Conservation (phyloP, 2,329 filamentous ascomycete species). For the Exophiala mesophila region DNA sequence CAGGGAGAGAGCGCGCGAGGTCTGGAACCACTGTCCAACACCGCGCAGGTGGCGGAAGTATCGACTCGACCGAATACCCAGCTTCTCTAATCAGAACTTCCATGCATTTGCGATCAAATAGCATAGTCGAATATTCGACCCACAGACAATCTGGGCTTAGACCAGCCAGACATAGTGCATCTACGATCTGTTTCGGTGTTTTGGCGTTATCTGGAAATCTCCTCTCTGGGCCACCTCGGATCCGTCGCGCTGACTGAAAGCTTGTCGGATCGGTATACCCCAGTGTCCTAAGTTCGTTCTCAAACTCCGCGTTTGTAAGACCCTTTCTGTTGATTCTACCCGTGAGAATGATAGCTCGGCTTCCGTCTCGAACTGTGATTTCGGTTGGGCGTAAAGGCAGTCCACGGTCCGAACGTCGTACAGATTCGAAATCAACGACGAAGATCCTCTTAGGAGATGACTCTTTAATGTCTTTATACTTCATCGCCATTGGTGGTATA, state of each 20-base stretch:
- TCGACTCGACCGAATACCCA: conserved; percentile 2
- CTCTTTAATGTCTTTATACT: conserved; percentile 3
- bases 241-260: background rate
- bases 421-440: conserved; percentile 6
- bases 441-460: conserved; percentile 1
- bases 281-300: background rate
- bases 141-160: conserved; percentile 5
- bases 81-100: conserved; percentile 6
- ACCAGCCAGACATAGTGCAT: conserved; percentile 4
- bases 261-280: background rate
- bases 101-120: conserved; percentile 8
- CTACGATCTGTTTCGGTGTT: conserved; percentile 7
- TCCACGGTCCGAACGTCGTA: background rate
- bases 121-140: conserved; percentile 6
- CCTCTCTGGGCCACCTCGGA: conserved; percentile 2
- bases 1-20: conserved; percentile 3
- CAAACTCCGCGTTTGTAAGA: conserved; percentile 5
- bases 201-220: conserved; percentile 3
- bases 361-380: conserved; percentile 7
- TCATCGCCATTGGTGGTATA: conserved; percentile 2
- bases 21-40: conserved; percentile 2
- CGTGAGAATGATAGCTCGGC: conserved; percentile 5
- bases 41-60: conserved; percentile 1
- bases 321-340: conserved; percentile 7
- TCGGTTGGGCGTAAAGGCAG: conserved; percentile 2